Conservation (phyloP, 1,284 basidiomycete species). For the Sporisorium exsertum region DNA sequence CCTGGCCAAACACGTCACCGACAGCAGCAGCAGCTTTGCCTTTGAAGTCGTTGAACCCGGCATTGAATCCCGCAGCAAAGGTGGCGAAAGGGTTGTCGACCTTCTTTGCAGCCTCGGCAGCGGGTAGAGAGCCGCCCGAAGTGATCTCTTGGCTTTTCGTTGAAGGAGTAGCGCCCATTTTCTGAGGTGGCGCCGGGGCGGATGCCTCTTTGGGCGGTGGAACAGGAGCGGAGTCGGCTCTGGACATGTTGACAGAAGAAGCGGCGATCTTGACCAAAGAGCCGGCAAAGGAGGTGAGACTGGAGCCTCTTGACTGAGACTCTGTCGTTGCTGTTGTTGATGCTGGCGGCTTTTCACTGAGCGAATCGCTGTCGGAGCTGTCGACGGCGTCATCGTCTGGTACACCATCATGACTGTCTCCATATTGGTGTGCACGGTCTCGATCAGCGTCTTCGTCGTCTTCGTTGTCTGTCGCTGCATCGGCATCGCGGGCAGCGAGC, state of each 20-base stretch:
- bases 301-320: slow-evolving; percentile 16
- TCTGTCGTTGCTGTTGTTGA: not conserved
- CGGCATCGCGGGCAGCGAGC: slow-evolving; percentile 26
- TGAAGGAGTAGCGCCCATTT: not conserved
- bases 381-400: slow-evolving; percentile 40
- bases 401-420: slow-evolving; percentile 15
- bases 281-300: slow-evolving; percentile 26
- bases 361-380: slow-evolving; percentile 42
- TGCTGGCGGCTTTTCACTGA: slow-evolving; percentile 15
- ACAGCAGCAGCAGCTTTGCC: slow-evolving; percentile 60
- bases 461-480: slow-evolving; percentile 71
- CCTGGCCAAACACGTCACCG: slow-evolving; percentile 51
- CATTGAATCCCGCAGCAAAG: slow-evolving; percentile 57
- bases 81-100: slow-evolving; percentile 51
- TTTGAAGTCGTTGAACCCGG: slow-evolving; percentile 54
- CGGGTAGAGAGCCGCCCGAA: slow-evolving; percentile 37
- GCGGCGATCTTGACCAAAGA: slow-evolving; percentile 33
- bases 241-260: slow-evolving; percentile 27
- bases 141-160: slow-evolving; percentile 30
- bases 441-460: slow-evolving; percentile 18
- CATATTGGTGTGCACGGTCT: slow-evolving; percentile 9
- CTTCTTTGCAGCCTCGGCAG: slow-evolving; percentile 29
- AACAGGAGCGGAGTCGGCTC: slow-evolving; percentile 38
- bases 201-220: slow-evolving; percentile 38
- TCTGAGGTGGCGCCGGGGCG: not conserved